Conservation (phyloP, 495 filamentous ascomycete genomes). For the Entonaema liquescens region DNA sequence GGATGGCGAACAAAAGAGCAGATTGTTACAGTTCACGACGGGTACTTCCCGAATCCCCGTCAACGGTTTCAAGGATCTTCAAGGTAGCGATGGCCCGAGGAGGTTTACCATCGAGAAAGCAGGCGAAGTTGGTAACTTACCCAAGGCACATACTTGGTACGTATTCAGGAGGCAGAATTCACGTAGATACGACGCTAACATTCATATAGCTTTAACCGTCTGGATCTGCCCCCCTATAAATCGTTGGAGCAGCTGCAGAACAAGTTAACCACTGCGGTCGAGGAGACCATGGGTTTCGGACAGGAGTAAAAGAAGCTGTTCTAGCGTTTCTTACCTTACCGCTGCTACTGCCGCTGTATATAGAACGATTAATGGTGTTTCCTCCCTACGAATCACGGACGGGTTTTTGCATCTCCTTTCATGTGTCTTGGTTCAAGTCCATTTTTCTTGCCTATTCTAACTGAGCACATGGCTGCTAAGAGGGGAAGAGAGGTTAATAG, state of each 20-base stretch:
- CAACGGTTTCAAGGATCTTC: constrained; percentile 99
- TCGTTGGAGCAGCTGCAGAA: constrained; percentile 79
- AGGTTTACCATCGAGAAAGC: constrained; percentile 98
- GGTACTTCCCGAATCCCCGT: constrained; percentile 98
- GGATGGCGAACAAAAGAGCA: constrained; percentile 98
- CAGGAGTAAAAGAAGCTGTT: constrained; percentile 74
- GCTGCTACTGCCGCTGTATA: constrained; percentile 28
- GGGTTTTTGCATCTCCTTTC: constrained; percentile 34
- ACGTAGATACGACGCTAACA: constrained; percentile 45
- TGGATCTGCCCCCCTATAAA: constrained; percentile 96
- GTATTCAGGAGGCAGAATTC: no score
- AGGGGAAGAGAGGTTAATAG: constrained; percentile 16
- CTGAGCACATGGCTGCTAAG: not conserved
- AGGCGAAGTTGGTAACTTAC: constrained; percentile 85
- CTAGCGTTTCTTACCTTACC: constrained; percentile 19
- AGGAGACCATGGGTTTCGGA: constrained; percentile 98
- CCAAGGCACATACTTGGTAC: constrained; percentile 98
- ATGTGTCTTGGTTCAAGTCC: constrained; percentile 4
- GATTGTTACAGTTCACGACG: constrained; percentile 95
- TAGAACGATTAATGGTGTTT: constrained; percentile 40
- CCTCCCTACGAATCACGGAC: constrained; percentile 27
- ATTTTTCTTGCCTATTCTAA: not conserved
- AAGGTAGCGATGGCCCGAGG: constrained; percentile 94
- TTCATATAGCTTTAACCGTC: constrained; percentile 84
- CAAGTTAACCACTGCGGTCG: constrained; percentile 95